Evolutionary conservation across 1,284 basidiomycete genomes (phyloP), one percentile per base, ranked within the genome.

Genomic region (Fomitopsis pinicola): DNA sequence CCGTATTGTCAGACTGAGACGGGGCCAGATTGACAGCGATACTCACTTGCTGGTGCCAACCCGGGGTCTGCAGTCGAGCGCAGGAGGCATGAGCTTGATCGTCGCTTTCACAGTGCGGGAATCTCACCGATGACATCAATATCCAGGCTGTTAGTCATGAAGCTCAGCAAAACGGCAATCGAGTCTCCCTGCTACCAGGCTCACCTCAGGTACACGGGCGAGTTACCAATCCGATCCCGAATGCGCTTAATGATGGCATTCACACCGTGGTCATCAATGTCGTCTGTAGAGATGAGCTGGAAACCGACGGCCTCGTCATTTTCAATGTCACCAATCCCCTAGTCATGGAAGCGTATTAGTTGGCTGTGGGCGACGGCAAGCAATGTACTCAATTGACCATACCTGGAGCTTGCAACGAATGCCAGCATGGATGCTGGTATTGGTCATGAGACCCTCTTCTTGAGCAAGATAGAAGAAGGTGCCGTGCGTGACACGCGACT

Each of bases 381-480:
- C 12, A n/a, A n/a, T 58, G 15, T 14, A 8, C 44, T 42, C 8
- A 33, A 5, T 33, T 15, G 9, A 2, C 38, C 46, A 19, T 33
- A 88, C 88, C 46, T 71, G 70, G 59, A 92, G 75, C 69, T 89
- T 91, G 77, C 86, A 88, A 36, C 91, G 79, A 62, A 93, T 89
- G 5, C 92, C 91, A 19, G 87, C 90, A 69, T 92, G 91, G 38
- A 92, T 81, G 66, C 88, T 91, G 55, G 79, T 82, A 67, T 90
- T 89, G 17, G 82, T 78, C 64, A 93, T 81, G 44, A 93, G 76
- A 2, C 88, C 87, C 72, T 94, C 91, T 67, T 90, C 81, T 42
- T 81, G 78, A 1, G 91, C 91, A 42, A 88, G 70, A 69, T 84
- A 82, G 75, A 92, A 92, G 75, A 91, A 92, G 12, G 88, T 90